Conservation (phyloP, 2,329 filamentous ascomycete genomes). For the Fusarium heterosporum region DNA sequence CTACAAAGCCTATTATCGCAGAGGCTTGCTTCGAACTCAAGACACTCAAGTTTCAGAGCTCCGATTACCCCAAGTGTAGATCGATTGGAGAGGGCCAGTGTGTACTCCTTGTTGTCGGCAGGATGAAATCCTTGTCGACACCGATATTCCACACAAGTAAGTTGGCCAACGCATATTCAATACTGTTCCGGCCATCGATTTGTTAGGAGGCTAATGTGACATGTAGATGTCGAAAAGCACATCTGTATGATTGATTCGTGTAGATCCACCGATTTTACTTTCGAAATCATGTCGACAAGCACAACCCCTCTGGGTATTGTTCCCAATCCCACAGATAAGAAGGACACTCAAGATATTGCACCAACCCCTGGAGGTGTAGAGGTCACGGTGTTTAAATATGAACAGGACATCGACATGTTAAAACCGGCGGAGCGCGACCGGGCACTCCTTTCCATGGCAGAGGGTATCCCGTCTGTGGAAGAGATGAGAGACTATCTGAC, state of each 20-base stretch:
- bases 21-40: constrained; percentile 31
- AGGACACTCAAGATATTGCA: constrained; percentile 2
- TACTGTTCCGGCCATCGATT: not conserved
- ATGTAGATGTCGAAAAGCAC: constrained; percentile 34
- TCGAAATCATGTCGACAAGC: constrained; percentile 28
- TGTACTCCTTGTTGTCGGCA: constrained; percentile 30
- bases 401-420: constrained; percentile 43
- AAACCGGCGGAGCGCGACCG: constrained; percentile 3
- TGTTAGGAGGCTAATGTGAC: constrained; percentile 4
- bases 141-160: constrained; percentile 28
- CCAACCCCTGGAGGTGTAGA: constrained; percentile 22
- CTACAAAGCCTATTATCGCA: constrained; percentile 4
- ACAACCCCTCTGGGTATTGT: not conserved
- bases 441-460: constrained; percentile 60
- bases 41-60: constrained; percentile 22
- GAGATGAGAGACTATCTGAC: constrained; percentile 66
- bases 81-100: constrained; percentile 34
- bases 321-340: not conserved
- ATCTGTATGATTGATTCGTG: constrained; percentile 33
- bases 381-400: constrained; percentile 43
- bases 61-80: constrained; percentile 29
- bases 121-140: not conserved
- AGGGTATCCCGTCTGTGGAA: constrained; percentile 70
- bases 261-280: constrained; percentile 8
- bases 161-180: not conserved